These are phyloP conservation scores for Tulasnella sp. DNA, from an alignment of 768 basidiomycete genomes.

Conservation along the genomic window DNA sequence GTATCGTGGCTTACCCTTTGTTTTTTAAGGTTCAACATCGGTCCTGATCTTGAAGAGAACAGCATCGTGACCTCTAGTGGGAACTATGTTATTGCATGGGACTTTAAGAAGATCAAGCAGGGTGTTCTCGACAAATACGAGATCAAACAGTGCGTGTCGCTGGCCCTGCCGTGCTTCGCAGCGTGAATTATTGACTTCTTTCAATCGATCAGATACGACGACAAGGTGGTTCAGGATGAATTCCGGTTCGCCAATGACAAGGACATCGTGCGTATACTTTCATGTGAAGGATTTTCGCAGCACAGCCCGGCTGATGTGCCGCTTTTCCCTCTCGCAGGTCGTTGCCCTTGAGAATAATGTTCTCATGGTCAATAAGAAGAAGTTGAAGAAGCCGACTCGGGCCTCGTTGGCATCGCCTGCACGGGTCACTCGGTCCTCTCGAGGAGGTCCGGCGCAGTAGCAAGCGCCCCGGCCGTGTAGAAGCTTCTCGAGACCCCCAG, in stretches of 20 bases:
- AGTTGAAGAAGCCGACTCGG: slow-evolving; percentile 70
- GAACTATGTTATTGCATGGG: slow-evolving; percentile 89
- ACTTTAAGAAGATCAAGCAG: slow-evolving; percentile 91
- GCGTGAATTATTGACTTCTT: neutral
- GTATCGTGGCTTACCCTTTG: neutral
- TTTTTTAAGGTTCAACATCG: slow-evolving; percentile 73
- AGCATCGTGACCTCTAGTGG: slow-evolving; percentile 94
- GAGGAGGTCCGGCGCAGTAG: neutral
- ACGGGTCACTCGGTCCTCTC: neutral
- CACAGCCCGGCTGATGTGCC: neutral
- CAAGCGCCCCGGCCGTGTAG: neutral
- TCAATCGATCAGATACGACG: slow-evolving; percentile 52
- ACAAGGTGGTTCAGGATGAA: slow-evolving; percentile 89
- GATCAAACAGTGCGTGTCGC: slow-evolving; percentile 57
- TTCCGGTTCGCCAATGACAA: slow-evolving; percentile 98
- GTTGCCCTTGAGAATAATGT: slow-evolving; percentile 94
- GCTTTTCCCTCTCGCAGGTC: slow-evolving; percentile 41
- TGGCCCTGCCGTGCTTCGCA: neutral
- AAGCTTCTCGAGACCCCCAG: neutral
- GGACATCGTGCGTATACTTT: slow-evolving; percentile 55
- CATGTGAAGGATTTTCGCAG: neutral
- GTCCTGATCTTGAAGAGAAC: slow-evolving; percentile 78
- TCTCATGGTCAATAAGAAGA: slow-evolving; percentile 87
- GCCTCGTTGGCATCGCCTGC: slow-evolving; percentile 2
- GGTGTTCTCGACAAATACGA: slow-evolving; percentile 87